These are phyloP conservation scores for Trichoderma pleuroti DNA, from an alignment of 2,329 filamentous ascomycete species.

Conservation along the genomic window DNA sequence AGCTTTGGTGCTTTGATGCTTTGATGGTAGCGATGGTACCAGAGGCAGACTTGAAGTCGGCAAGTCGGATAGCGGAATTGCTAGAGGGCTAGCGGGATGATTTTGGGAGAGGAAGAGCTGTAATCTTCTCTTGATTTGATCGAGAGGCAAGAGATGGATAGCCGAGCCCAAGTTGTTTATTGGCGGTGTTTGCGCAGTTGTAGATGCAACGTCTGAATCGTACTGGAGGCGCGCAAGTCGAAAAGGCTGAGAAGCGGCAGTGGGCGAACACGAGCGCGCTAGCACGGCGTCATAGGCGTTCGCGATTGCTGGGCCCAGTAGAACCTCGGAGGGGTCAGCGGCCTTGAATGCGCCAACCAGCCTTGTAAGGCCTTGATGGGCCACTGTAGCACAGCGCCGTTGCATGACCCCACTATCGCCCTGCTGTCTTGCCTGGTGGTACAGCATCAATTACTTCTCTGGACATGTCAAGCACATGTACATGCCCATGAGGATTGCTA, in stretches of 20 bases:
- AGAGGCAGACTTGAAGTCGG: not conserved
- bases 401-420: not conserved
- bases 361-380: not conserved
- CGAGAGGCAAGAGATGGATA: not conserved
- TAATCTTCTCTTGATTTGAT: not conserved
- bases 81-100: not conserved
- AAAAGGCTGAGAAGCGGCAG: not conserved
- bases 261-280: constrained; percentile 6
- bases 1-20: not conserved
- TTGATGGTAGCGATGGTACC: not conserved
- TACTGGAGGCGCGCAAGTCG: not conserved
- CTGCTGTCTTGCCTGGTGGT: not conserved
- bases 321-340: constrained; percentile 4
- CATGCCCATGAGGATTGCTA: too few species aligned
- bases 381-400: not conserved
- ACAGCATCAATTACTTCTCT: too few species aligned
- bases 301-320: not conserved
- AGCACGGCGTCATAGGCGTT: constrained; percentile 8
- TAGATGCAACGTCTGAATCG: not conserved
- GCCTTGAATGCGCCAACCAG: not conserved
- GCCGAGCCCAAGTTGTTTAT: not conserved
- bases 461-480: too few species aligned
- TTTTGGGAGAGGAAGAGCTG: not conserved
- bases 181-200: not conserved
- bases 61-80: not conserved